Evolutionary conservation across 352 stramenopile genomes (phyloP), one percentile per base, ranked within the genome.

Genomic region (Globisporangium spiculum): DNA sequence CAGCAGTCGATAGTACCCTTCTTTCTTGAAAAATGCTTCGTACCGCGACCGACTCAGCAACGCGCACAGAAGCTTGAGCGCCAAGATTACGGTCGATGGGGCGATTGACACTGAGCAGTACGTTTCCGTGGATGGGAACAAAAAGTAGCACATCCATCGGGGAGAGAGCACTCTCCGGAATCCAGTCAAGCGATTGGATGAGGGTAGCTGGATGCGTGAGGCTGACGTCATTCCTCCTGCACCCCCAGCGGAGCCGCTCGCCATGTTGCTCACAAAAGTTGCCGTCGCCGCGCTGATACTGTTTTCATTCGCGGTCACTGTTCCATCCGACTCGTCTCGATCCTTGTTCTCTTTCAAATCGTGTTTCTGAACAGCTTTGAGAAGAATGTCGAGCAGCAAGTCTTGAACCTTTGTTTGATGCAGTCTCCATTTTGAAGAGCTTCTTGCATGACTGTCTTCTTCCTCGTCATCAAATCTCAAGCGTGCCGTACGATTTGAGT

Each of bases 291-390:
- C 36, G 5, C 34, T 50, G 58, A 68, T 54, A 32, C 41, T 59
- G n/a, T 24, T 66, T 5, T 71, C 66, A 34, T 10, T 71, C 27
- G 50, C 10, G 16, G 53, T 24, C 10, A 74, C 71, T 22, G 68
- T 61, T 1, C 57, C 69, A 32, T 80, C 70, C 1, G 72, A 55
- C 30, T 89, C 75, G 38, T 79, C 74, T 53, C 73, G 60, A 22
- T 90, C 78, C 53, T 81, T 88, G 52, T 61, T 81, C 67, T 88
- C 80, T 67, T 93, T 93, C 32, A 91, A 34, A 58, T 93, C 85
- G 34, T 86, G 76, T 32, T 93, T 93, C 62, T 90, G 81, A 5
- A 91, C 83, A 1, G 83, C 85, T 60, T 90, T 91, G 24, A 81
- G 57, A 20, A 93, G 60, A 32, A 88, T 81, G 59, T 90, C 79